Evolutionary conservation across 768 basidiomycete species (phyloP).

Genomic region (Boletus patriciae): DNA sequence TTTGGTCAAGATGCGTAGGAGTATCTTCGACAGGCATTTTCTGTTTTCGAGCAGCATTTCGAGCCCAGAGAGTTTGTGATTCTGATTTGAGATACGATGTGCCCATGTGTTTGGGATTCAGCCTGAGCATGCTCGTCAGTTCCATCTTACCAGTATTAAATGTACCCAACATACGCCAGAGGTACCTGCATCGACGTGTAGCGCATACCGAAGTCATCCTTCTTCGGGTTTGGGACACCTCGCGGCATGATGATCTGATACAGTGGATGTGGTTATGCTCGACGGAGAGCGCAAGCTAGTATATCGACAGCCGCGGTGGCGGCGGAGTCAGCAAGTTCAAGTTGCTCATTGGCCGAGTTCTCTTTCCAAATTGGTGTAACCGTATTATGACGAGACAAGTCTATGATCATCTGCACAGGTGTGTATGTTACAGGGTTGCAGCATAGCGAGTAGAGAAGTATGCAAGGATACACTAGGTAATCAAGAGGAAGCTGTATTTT

Average conservation of each 20-base stretch:
- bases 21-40: conserved; percentile 46
- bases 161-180: conserved; percentile 50
- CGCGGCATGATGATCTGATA: conserved; percentile 59
- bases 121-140: conserved; percentile 40
- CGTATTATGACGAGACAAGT: neutral
- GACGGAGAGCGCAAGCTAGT: neutral
- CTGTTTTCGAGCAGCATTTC: conserved; percentile 59
- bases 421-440: conserved; percentile 27
- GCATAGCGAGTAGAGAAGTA: conserved; percentile 12
- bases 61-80: conserved; percentile 68
- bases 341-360: neutral
- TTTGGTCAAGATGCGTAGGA: conserved; percentile 42
- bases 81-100: conserved; percentile 80
- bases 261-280: neutral
- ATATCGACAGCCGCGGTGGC: neutral
- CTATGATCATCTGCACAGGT: conserved; percentile 1
- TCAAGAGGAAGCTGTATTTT: conserved; percentile 15
- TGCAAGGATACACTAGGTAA: conserved; percentile 11
- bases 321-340: no score
- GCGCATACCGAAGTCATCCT: conserved; percentile 78
- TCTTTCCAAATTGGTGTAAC: conserved; percentile 17
- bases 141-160: neutral
- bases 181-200: conserved; percentile 84
- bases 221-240: conserved; percentile 77
- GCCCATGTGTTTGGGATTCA: conserved; percentile 78